Evolutionary conservation across 179 eudicot genomes (phyloP).

Genomic region (Spinacia oleracea): DNA sequence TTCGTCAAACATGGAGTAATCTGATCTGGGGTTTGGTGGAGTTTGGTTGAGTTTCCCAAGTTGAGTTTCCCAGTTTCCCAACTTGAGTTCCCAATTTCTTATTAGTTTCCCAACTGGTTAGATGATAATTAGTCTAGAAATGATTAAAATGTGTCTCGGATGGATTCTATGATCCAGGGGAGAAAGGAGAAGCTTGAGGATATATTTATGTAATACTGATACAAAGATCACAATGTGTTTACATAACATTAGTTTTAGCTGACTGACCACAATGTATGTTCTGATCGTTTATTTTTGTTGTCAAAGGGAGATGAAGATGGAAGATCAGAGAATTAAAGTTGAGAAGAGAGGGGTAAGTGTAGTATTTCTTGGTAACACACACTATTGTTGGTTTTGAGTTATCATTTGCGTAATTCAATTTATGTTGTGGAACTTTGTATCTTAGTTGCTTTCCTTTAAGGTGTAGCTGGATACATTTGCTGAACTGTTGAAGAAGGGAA

Average conservation of each 20-base stretch:
- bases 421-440: background rate
- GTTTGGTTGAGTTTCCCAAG: too few species aligned
- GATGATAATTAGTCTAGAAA: too few species aligned
- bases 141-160: background rate
- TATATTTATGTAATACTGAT: background rate
- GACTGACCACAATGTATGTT: background rate
- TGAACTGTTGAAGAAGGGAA: conserved; percentile 60
- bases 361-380: background rate
- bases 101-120: too few species aligned
- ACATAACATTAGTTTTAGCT: background rate
- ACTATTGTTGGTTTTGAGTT: background rate
- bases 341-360: conserved; percentile 76
- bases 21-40: too few species aligned
- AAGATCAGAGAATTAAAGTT: conserved; percentile 90
- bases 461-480: background rate
- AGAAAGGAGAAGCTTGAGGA: background rate
- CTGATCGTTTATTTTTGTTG: conserved; percentile 15
- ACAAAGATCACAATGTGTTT: background rate
- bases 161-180: background rate
- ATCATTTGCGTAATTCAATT: background rate
- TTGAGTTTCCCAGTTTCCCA: too few species aligned
- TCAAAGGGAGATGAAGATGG: conserved; percentile 84
- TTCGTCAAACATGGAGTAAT: too few species aligned
- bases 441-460: background rate
- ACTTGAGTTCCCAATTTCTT: too few species aligned